Base-by-base conservation (phyloP, 1,284 basidiomycete genomes). In the Naganishia albida region DNA sequence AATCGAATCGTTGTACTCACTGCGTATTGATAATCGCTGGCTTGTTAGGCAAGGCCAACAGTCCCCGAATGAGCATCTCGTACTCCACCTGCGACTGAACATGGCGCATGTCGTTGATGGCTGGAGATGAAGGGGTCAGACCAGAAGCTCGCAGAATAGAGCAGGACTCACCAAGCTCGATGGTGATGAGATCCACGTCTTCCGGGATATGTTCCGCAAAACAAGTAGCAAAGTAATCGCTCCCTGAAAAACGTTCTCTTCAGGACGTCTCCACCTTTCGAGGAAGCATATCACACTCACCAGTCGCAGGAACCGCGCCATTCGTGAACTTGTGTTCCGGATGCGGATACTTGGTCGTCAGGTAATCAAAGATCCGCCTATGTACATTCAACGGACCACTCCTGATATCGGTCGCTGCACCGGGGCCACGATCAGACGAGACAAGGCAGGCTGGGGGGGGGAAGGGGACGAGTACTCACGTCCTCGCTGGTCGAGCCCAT, bases 1-100 rank as follows among this genome's bases (percentile, higher is more conserved):
- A 4, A 4, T 34, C 34, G 6, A 34, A 4, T 34, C 34, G 34
- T 13, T 4, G 0, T 16, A 71, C 75, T 60, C 60, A 77, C 75
- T 78, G 73, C 39, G 78, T 68, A 63, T 77, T 77, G 68, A 79
- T 72, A 30, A 77, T 59, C 2, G 77, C 77, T 10, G 77, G 77
- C 43, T 69, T 68, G n/a, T 68, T 71, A 40, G 73, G 70, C 28
- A 77, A 64, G 55, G 77, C 72, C 42, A 79, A 54, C 20, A 78
- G 40, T 8, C 71, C 69, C 13, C 77, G 69, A 6, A 79, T 55
- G 10, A 79, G 69, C 40, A 72, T 72, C 66, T 79, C 77, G 60
- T 75, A 79, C 49, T 72, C 71, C 23, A 69, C 69, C 18, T 74
- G 66, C 8, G 39, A 62, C 23, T 49, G 13, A 16, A 53, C 18